A percentile compares a stretch with the other conserved stretches of the same genome.
These are phyloP conservation scores for Wallacemonas sp. DNA, from an alignment of 208 protist genomes.

Conservation along the genomic window DNA sequence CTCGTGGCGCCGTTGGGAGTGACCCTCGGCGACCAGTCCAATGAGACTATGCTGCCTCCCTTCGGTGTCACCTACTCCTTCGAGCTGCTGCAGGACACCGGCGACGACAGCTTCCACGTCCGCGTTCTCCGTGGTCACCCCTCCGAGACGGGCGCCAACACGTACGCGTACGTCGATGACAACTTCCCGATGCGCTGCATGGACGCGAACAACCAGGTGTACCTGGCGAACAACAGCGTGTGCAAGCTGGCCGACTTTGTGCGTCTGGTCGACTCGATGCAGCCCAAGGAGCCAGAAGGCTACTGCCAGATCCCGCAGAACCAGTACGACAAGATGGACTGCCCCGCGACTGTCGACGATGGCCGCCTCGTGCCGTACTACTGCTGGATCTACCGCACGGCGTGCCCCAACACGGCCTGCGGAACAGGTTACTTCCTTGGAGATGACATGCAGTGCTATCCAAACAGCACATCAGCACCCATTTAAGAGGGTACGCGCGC, in stretches of 20 bases:
- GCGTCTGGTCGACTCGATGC: conserved; percentile 46
- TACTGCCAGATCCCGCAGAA: conserved; percentile 20
- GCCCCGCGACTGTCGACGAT: conserved; percentile 17
- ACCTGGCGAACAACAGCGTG: conserved; percentile 28
- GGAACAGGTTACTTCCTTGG: conserved; percentile 19
- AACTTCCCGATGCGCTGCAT: conserved; percentile 35
- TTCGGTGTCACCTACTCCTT: conserved; percentile 47
- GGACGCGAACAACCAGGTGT: conserved; percentile 16
- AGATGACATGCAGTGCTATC: conserved; percentile 35
- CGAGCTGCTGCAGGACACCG: conserved; percentile 58
- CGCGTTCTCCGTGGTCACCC: conserved; percentile 50
- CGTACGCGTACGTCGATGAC: conserved; percentile 27
- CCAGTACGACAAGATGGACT: conserved; percentile 27
- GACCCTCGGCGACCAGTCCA: conserved; percentile 42
- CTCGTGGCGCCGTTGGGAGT: conserved; percentile 32
- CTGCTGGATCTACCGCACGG: conserved; percentile 40
- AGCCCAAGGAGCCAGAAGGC: conserved; percentile 15
- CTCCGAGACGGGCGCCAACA: conserved; percentile 17
- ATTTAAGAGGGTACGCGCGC: too few relatives aligned
- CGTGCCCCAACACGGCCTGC: conserved; percentile 31
- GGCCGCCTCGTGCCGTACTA: conserved; percentile 9
- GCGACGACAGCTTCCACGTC: conserved; percentile 30
- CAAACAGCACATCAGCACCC: too few relatives aligned
- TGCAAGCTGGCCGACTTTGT: conserved; percentile 45
- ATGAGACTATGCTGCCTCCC: conserved; percentile 22